These are phyloP conservation scores for Neurospora sp. DNA, from an alignment of 495 filamentous ascomycete species.

Conservation along the genomic window DNA sequence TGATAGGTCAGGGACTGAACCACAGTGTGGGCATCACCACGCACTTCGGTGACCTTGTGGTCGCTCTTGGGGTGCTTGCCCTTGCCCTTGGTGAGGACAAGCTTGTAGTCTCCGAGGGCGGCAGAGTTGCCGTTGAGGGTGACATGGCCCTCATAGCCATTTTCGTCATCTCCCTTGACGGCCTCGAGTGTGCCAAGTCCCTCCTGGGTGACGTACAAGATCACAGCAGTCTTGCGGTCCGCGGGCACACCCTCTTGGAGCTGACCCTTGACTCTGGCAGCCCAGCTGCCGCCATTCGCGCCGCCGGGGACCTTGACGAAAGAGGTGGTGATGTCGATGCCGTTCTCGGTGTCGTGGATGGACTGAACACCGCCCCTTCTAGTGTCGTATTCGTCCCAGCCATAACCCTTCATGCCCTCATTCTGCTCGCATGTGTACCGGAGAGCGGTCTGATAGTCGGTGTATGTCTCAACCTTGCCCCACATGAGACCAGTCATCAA, in stretches of 20 bases:
- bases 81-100: conserved; percentile 66
- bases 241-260: conserved; percentile 54
- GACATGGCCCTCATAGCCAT: conserved; percentile 59
- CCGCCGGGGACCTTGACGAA: conserved; percentile 93
- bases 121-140: conserved; percentile 62
- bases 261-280: conserved; percentile 71
- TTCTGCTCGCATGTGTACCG: conserved; percentile 94
- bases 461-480: conserved; percentile 76
- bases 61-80: conserved; percentile 52
- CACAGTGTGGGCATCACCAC: conserved; percentile 63
- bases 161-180: conserved; percentile 34
- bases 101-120: conserved; percentile 73
- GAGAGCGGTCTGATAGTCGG: conserved; percentile 66
- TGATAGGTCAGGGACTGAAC: conserved; percentile 63
- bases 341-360: conserved; percentile 81
- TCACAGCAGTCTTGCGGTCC: conserved; percentile 61
- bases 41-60: conserved; percentile 45
- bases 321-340: conserved; percentile 78
- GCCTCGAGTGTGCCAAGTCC: conserved; percentile 54
- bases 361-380: conserved; percentile 78
- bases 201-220: conserved; percentile 76
- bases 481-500: conserved; percentile 80
- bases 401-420: conserved; percentile 90
- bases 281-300: conserved; percentile 83
- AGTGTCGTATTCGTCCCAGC: conserved; percentile 94